These are phyloP conservation scores for Talaromyces atroroseus DNA, from an alignment of 2,329 filamentous ascomycete species.

Conservation along the genomic window DNA sequence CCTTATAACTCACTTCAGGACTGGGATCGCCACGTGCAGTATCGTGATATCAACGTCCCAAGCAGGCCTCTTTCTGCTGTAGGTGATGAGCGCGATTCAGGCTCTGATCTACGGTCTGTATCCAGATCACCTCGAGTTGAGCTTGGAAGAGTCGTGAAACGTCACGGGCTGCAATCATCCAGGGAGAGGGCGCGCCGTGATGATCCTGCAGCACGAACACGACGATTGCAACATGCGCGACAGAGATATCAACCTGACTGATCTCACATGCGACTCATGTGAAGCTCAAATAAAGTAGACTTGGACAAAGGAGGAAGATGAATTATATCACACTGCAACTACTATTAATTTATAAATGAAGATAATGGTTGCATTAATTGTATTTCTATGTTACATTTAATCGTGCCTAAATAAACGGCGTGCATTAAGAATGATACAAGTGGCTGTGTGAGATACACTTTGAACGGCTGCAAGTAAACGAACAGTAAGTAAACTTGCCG, in stretches of 20 bases:
- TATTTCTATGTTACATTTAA: slow-evolving; percentile 13
- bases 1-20: slow-evolving; percentile 65
- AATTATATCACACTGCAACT: neutral
- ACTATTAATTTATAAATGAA: neutral
- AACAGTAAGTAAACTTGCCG: neutral
- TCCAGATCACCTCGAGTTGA: slow-evolving; percentile 19
- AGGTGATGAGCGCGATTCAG: neutral
- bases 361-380: slow-evolving; percentile 7
- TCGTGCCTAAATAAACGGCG: neutral
- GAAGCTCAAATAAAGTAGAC: neutral
- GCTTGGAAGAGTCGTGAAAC: slow-evolving; percentile 24
- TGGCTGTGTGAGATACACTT: neutral
- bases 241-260: slow-evolving; percentile 32
- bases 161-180: slow-evolving; percentile 14
- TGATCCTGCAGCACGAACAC: slow-evolving; percentile 18
- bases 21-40: slow-evolving; percentile 79
- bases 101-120: slow-evolving; percentile 20
- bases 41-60: slow-evolving; percentile 36
- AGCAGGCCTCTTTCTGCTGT: slow-evolving; percentile 2
- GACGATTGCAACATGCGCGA: slow-evolving; percentile 25
- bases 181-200: slow-evolving; percentile 14
- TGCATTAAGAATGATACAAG: neutral
- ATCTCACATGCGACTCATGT: neutral
- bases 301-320: neutral
- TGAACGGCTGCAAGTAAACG: neutral